Evolutionary conservation across 148 eudicot genomes (phyloP).

Genomic region (Heliosperma pusillum): DNA sequence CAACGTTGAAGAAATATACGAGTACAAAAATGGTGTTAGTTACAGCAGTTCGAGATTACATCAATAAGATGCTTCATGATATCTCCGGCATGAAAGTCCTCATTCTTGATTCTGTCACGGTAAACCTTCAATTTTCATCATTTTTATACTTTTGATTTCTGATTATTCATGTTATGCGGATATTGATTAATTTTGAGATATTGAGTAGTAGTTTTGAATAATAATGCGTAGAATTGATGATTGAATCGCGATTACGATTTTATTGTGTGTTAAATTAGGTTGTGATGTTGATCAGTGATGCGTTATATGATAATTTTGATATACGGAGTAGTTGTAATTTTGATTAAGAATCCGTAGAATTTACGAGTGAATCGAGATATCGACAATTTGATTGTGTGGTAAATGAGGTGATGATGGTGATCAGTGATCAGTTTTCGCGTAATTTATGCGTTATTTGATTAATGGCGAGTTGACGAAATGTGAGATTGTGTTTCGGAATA

Average conservation of each 20-base stretch:
- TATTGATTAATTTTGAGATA: neutral
- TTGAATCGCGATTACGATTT: neutral
- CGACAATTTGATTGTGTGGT: neutral
- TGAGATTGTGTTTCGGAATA: neutral
- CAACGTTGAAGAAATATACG: neutral
- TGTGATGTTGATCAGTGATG: neutral
- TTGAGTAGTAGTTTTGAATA: neutral
- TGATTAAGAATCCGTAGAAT: neutral
- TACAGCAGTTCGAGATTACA: conserved; percentile 70
- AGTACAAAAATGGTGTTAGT: conserved; percentile 59
- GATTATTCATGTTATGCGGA: neutral
- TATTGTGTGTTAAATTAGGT: neutral
- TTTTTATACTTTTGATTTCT: neutral
- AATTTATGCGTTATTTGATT: neutral
- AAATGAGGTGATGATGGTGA: neutral
- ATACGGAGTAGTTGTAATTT: neutral
- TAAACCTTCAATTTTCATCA: conserved; percentile 16
- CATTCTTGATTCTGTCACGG: conserved; percentile 87
- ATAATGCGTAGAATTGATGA: neutral
- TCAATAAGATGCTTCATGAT: conserved; percentile 90
- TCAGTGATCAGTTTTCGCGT: neutral
- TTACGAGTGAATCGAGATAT: neutral
- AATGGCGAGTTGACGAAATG: neutral
- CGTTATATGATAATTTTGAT: neutral
- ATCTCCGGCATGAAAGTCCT: conserved; percentile 96